A percentile compares a stretch with the other conserved stretches of the same genome.
Conservation (phyloP, 1,284 basidiomycete genomes). For the Laetiporus sulphureus region DNA sequence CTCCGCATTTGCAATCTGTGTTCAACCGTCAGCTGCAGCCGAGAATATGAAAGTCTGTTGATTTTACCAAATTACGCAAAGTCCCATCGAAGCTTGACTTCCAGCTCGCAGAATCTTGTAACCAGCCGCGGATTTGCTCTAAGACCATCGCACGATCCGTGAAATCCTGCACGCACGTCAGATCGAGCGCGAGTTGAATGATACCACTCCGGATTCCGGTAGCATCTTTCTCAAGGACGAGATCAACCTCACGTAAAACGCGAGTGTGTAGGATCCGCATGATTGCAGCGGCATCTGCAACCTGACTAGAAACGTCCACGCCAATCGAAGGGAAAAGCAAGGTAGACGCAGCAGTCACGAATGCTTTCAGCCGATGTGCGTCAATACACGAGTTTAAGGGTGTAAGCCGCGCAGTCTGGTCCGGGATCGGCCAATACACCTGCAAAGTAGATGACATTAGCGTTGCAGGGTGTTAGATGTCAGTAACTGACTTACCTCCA, state of each 20-base stretch:
- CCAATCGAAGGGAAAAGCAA: constrained; percentile 25
- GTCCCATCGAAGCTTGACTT: constrained; percentile 35
- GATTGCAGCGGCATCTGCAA: constrained; percentile 27
- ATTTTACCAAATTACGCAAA: constrained; percentile 35
- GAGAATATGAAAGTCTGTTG: neutral
- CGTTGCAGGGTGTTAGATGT: neutral
- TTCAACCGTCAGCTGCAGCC: constrained; percentile 3
- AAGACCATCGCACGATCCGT: constrained; percentile 22
- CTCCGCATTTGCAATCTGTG: constrained; percentile 34
- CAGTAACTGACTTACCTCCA: constrained; percentile 20
- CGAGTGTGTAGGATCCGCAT: constrained; percentile 37
- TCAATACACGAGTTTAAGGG: constrained; percentile 27
- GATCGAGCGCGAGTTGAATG: constrained; percentile 34
- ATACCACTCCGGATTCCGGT: constrained; percentile 19
- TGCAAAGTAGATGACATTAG: constrained; percentile 14
- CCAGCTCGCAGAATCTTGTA: constrained; percentile 33
- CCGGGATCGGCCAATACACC: constrained; percentile 43
- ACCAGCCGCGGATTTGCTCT: constrained; percentile 36
- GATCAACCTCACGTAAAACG: constrained; percentile 43
- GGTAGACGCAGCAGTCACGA: constrained; percentile 30
- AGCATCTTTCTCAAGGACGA: constrained; percentile 22
- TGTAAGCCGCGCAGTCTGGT: constrained; percentile 22
- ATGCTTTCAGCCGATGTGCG: constrained; percentile 33
- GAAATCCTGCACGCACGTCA: constrained; percentile 31
- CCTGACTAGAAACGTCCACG: constrained; percentile 9